Conservation (phyloP, 331 rosid species). For the Dryas integrifolia region DNA sequence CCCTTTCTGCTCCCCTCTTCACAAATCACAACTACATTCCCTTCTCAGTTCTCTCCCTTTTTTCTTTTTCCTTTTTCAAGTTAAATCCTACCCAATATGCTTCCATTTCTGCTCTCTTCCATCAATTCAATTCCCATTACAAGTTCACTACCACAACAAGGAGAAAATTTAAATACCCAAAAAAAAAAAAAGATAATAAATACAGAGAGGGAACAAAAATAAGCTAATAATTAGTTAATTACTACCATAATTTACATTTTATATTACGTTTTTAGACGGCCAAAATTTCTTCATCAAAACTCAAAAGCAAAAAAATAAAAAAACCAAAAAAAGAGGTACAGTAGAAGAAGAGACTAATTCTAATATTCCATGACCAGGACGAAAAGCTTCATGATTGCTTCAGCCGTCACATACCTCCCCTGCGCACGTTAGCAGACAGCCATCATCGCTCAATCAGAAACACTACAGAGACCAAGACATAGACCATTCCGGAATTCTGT, state of each 20-base stretch:
- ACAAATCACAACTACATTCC: neutral
- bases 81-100: neutral
- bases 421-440: slow-evolving; percentile 46
- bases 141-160: neutral
- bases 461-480: neutral
- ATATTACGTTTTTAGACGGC: slow-evolving; percentile 40
- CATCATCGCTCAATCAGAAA: neutral
- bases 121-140: neutral
- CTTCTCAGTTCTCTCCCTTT: neutral
- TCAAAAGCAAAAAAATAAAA: slow-evolving; percentile 4
- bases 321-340: neutral
- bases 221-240: slow-evolving; percentile 3
- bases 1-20: slow-evolving; percentile 41
- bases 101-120: neutral
- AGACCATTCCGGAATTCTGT: neutral
- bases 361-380: slow-evolving; percentile 11
- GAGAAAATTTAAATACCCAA: neutral
- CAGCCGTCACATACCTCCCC: slow-evolving; percentile 50
- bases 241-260: slow-evolving; percentile 50
- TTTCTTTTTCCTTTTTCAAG: neutral
- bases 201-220: neutral
- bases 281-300: slow-evolving; percentile 60
- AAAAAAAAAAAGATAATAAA: neutral
- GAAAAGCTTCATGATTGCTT: slow-evolving; percentile 69
- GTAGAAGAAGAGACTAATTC: slow-evolving; percentile 25